These are phyloP conservation scores for Trichoderma lentiforme DNA, from an alignment of 2,329 filamentous ascomycete genomes.

Conservation along the genomic window DNA sequence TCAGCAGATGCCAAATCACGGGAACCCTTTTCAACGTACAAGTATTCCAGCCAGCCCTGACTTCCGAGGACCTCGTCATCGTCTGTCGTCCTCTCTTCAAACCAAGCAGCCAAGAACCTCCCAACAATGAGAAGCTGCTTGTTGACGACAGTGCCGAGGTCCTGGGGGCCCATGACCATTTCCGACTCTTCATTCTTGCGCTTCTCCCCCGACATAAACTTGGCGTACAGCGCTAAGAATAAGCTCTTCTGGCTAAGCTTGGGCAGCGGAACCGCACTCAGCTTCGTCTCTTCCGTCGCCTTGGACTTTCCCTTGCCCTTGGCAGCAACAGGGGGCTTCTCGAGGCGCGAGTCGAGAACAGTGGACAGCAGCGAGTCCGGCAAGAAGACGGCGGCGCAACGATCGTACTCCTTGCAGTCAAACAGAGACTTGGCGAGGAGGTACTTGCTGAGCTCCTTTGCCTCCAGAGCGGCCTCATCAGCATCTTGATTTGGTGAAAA, in stretches of 20 bases:
- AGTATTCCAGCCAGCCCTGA: slow-evolving; percentile 91
- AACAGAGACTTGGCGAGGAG: slow-evolving; percentile 91
- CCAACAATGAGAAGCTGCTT: slow-evolving; percentile 77
- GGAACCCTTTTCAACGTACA: slow-evolving; percentile 41
- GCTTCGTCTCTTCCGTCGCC: slow-evolving; percentile 24
- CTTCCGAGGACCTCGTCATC: slow-evolving; percentile 59
- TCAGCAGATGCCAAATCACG: not conserved
- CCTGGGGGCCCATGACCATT: slow-evolving; percentile 92
- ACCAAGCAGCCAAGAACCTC: slow-evolving; percentile 76
- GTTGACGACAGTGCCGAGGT: slow-evolving; percentile 80
- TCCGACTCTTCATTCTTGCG: slow-evolving; percentile 94
- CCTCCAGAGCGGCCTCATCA: slow-evolving; percentile 71
- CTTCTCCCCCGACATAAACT: slow-evolving; percentile 91
- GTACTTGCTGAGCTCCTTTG: slow-evolving; percentile 76
- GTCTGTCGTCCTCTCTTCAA: slow-evolving; percentile 60
- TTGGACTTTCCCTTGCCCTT: slow-evolving; percentile 51
- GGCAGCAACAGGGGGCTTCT: slow-evolving; percentile 31
- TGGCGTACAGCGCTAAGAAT: slow-evolving; percentile 89
- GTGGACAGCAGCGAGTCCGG: slow-evolving; percentile 74
- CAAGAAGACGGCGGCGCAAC: slow-evolving; percentile 84
- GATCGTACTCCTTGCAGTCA: slow-evolving; percentile 91
- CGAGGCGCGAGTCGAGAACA: slow-evolving; percentile 51
- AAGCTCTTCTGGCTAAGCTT: slow-evolving; percentile 83
- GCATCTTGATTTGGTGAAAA: slow-evolving; percentile 61
- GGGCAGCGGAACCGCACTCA: slow-evolving; percentile 40